Evolutionary conservation across 2,329 filamentous ascomycete genomes (phyloP).

Genomic region (Pseudocercospora vitis): DNA sequence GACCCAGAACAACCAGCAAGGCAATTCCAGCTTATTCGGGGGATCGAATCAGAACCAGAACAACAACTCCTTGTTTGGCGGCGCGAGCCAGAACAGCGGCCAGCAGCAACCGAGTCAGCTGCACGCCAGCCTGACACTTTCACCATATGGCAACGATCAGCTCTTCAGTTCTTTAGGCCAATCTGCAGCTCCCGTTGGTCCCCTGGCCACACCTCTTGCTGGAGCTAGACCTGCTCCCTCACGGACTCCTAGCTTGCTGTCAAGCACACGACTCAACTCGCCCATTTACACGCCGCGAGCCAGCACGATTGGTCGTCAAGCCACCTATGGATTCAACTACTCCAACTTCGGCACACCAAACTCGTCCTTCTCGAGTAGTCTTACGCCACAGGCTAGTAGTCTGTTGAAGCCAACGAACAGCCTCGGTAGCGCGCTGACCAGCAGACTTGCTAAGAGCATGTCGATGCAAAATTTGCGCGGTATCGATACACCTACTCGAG

Average conservation of each 20-base stretch:
- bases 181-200: slow-evolving; percentile 73
- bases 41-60: slow-evolving; percentile 44
- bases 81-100: slow-evolving; percentile 37
- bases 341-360: slow-evolving; percentile 80
- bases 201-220: slow-evolving; percentile 84
- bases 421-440: slow-evolving; percentile 58
- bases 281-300: slow-evolving; percentile 71
- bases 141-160: slow-evolving; percentile 85
- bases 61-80: slow-evolving; percentile 54
- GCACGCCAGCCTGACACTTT: slow-evolving; percentile 65
- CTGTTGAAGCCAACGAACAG: slow-evolving; percentile 61
- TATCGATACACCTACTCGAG: slow-evolving; percentile 63
- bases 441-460: slow-evolving; percentile 74
- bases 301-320: slow-evolving; percentile 30
- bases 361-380: slow-evolving; percentile 50
- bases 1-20: slow-evolving; percentile 43
- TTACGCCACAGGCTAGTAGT: slow-evolving; percentile 67
- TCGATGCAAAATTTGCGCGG: slow-evolving; percentile 83
- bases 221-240: slow-evolving; percentile 52
- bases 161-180: slow-evolving; percentile 74
- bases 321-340: slow-evolving; percentile 86
- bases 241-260: slow-evolving; percentile 34
- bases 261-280: slow-evolving; percentile 56
- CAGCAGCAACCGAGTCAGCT: slow-evolving; percentile 59
- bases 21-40: slow-evolving; percentile 44